Evolutionary conservation across 352 stramenopile genomes (phyloP).

Genomic region (Phytophthora quininea): DNA sequence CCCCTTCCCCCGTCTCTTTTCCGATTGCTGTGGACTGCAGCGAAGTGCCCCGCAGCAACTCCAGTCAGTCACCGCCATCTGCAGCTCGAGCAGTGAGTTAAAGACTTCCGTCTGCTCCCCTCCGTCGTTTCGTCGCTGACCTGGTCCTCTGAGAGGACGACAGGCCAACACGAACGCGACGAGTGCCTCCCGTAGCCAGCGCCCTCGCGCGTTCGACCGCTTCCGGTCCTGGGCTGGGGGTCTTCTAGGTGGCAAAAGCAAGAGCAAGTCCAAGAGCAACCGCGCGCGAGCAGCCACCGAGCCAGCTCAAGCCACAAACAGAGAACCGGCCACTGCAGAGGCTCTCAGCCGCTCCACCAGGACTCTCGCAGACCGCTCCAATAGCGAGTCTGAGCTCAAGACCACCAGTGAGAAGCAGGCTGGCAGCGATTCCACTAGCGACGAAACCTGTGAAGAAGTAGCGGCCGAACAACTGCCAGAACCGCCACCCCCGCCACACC

Average conservation of each 20-base stretch:
- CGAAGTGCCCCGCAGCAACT: not conserved
- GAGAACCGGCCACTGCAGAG: constrained; percentile 6
- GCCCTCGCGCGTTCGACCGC: constrained; percentile 34
- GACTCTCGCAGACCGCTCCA: constrained; percentile 10
- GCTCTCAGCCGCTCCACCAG: not conserved
- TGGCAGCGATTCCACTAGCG: constrained; percentile 2
- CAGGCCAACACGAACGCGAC: constrained; percentile 32
- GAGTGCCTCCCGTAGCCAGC: constrained; percentile 21
- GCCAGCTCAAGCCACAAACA: constrained; percentile 9
- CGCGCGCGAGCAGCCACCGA: constrained; percentile 32
- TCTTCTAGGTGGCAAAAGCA: constrained; percentile 13
- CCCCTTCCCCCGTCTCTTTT: not conserved
- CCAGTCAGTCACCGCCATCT: no score
- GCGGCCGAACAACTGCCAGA: not conserved
- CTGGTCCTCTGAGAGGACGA: constrained; percentile 16
- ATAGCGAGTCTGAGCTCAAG: constrained; percentile 16
- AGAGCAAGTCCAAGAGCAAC: constrained; percentile 8
- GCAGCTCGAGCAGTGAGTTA: not conserved
- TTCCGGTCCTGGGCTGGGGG: constrained; percentile 36
- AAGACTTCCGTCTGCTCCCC: not conserved
- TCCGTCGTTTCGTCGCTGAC: not conserved
- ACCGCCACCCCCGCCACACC: not conserved
- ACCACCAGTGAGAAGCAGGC: constrained; percentile 7
- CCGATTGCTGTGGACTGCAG: not conserved
- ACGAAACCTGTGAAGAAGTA: constrained; percentile 7